These are phyloP conservation scores for Phytophthora ramorum DNA, from an alignment of 352 stramenopile genomes.

Conservation along the genomic window DNA sequence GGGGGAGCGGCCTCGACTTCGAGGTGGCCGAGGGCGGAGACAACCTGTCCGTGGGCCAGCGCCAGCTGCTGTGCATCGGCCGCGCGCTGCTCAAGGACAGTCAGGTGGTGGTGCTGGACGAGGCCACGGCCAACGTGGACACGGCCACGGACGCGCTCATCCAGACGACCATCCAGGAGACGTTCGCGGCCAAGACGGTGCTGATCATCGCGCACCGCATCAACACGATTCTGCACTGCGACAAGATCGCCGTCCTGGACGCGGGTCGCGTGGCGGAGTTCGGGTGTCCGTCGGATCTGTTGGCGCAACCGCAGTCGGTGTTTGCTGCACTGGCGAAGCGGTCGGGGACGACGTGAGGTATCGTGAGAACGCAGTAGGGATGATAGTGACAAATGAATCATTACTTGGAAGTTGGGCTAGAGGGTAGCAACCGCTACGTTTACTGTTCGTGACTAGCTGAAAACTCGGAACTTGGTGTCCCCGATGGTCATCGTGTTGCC, in stretches of 20 bases:
- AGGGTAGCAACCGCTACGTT: background rate
- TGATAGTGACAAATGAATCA: background rate
- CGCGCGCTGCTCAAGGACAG: slow-evolving; percentile 35
- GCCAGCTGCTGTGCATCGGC: slow-evolving; percentile 95
- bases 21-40: slow-evolving; percentile 87
- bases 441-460: slow-evolving; percentile 1
- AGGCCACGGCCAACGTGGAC: slow-evolving; percentile 9
- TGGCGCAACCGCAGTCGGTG: slow-evolving; percentile 73
- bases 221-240: slow-evolving; percentile 9
- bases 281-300: slow-evolving; percentile 69
- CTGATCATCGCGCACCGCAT: slow-evolving; percentile 7
- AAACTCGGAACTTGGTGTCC: slow-evolving; percentile 10
- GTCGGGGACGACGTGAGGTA: slow-evolving; percentile 11
- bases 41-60: slow-evolving; percentile 54
- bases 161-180: slow-evolving; percentile 4
- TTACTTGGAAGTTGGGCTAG: background rate
- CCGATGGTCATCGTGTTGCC: slow-evolving; percentile 26
- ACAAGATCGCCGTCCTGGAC: slow-evolving; percentile 7
- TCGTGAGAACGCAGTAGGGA: background rate
- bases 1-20: slow-evolving; percentile 16
- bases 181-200: slow-evolving; percentile 6
- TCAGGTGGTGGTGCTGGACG: slow-evolving; percentile 4
- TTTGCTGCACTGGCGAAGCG: slow-evolving; percentile 66
- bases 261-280: slow-evolving; percentile 29
- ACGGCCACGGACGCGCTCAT: slow-evolving; percentile 7